Percentiles rank a stretch among this genome's conserved stretches.
phyloP scores from a whole-genome alignment of 306 rosid genomes.

The Datisca glomerata region DNA sequence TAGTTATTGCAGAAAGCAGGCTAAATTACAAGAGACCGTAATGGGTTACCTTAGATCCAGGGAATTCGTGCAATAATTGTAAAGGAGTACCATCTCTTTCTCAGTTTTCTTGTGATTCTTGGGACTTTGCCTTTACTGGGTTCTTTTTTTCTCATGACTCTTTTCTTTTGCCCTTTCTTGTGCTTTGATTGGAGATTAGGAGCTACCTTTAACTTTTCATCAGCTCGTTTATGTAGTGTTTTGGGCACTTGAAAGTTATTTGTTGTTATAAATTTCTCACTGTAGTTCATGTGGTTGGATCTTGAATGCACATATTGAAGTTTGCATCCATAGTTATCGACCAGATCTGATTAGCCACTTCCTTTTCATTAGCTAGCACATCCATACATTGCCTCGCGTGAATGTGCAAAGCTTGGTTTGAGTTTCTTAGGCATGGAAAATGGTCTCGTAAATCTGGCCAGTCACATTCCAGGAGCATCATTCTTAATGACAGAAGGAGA shows the following conservation, averaged over 20 bases:
- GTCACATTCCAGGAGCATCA: conserved; percentile 35
- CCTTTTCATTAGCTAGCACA: conserved; percentile 41
- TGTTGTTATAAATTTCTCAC: conserved; percentile 31
- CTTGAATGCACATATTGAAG: conserved; percentile 31
- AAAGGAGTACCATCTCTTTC: conserved; percentile 35
- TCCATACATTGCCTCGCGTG: conserved; percentile 27
- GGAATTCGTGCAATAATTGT: no score
- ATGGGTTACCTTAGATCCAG: conserved; percentile 92
- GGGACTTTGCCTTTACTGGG: conserved; percentile 44
- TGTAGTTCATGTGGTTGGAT: conserved; percentile 38
- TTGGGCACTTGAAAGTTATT: conserved; percentile 16
- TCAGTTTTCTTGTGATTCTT: conserved; percentile 76
- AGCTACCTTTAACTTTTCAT: conserved; percentile 27
- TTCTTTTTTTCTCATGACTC: conserved; percentile 56
- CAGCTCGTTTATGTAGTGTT: conserved; percentile 8
- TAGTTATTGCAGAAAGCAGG: no score
- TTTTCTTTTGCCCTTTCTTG: conserved; percentile 18
- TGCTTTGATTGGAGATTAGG: conserved; percentile 52
- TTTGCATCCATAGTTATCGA: conserved; percentile 52
- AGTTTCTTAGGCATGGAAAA: conserved; percentile 44
- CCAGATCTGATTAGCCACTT: conserved; percentile 72
- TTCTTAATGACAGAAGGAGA: conserved; percentile 39
- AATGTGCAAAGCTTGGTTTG: conserved; percentile 19
- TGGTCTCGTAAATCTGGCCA: conserved; percentile 36
- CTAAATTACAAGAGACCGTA: conserved; percentile 34